phyloP scores from a whole-genome alignment of 371 early-diverging fungal genomes.

The Mucor plumbeus region DNA sequence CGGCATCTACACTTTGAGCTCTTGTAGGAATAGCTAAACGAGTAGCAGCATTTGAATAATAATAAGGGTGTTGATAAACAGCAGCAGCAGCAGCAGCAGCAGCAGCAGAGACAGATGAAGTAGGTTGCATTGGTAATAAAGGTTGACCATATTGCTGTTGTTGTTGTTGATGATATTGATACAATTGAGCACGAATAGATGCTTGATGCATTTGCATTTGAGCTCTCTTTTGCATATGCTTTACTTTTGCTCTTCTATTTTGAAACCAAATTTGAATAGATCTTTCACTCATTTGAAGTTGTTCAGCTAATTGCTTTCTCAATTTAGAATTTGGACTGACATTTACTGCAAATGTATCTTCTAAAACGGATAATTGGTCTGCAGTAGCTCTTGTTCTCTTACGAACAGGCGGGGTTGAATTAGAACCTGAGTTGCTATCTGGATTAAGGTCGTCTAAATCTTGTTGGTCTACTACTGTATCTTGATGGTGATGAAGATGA shows the following conservation, averaged over 20 bases:
- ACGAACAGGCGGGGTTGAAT: constrained; percentile 31
- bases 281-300: constrained; percentile 90
- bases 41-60: constrained; percentile 18
- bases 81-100: not conserved
- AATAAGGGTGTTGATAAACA: constrained; percentile 16
- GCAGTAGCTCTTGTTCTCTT: constrained; percentile 79
- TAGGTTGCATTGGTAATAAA: constrained; percentile 8
- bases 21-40: constrained; percentile 19
- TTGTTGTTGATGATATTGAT: constrained; percentile 35
- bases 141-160: constrained; percentile 12
- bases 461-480: not conserved
- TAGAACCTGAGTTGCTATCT: constrained; percentile 6
- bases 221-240: constrained; percentile 70
- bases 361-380: constrained; percentile 77
- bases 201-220: constrained; percentile 54
- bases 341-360: constrained; percentile 76
- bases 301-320: constrained; percentile 83
- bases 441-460: not conserved
- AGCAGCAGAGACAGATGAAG: not conserved
- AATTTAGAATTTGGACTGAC: constrained; percentile 79
- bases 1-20: constrained; percentile 48
- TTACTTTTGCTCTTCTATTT: constrained; percentile 95
- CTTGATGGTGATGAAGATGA: not conserved
- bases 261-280: constrained; percentile 99
- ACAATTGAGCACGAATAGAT: constrained; percentile 36